Conservation (phyloP, 257 asterid species). For the Echium plantagineum region DNA sequence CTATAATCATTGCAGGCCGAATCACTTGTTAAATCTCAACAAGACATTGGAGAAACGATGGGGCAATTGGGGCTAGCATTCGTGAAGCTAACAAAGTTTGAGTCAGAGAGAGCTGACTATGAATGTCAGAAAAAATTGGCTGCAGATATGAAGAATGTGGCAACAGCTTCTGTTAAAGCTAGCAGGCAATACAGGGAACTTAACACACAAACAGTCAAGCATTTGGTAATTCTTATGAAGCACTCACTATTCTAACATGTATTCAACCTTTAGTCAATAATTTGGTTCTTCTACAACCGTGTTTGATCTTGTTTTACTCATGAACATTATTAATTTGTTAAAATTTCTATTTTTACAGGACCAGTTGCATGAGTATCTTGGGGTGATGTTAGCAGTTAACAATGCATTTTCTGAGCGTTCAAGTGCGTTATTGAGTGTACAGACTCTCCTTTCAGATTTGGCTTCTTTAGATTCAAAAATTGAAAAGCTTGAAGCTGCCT, state of each 20-base stretch:
- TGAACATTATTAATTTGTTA: no score
- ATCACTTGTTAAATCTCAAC: slow-evolving; percentile 82
- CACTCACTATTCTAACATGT: background rate
- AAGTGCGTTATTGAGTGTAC: slow-evolving; percentile 82
- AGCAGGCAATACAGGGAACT: slow-evolving; percentile 88
- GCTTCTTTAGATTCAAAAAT: slow-evolving; percentile 63
- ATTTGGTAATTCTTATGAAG: slow-evolving; percentile 44
- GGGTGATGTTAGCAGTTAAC: slow-evolving; percentile 84
- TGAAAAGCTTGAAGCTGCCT: slow-evolving; percentile 88
- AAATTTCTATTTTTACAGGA: slow-evolving; percentile 31
- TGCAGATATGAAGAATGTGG: slow-evolving; percentile 83
- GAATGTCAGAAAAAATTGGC: slow-evolving; percentile 86
- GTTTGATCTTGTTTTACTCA: no score
- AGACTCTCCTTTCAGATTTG: slow-evolving; percentile 71
- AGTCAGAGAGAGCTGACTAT: slow-evolving; percentile 70
- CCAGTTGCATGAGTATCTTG: slow-evolving; percentile 88
- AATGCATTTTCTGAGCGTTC: slow-evolving; percentile 86
- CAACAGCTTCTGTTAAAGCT: slow-evolving; percentile 93
- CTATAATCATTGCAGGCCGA: slow-evolving; percentile 50
- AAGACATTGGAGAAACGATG: slow-evolving; percentile 92
- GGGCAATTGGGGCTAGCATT: slow-evolving; percentile 91
- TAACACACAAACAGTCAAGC: slow-evolving; percentile 89
- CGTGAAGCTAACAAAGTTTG: slow-evolving; percentile 90
- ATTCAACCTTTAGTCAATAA: background rate
- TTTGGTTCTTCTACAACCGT: background rate